A percentile compares a stretch with the other conserved stretches of the same genome.
Evolutionary conservation across 371 early-diverging fungal genomes (phyloP).

Genomic region (Haplosporangium sp.): DNA sequence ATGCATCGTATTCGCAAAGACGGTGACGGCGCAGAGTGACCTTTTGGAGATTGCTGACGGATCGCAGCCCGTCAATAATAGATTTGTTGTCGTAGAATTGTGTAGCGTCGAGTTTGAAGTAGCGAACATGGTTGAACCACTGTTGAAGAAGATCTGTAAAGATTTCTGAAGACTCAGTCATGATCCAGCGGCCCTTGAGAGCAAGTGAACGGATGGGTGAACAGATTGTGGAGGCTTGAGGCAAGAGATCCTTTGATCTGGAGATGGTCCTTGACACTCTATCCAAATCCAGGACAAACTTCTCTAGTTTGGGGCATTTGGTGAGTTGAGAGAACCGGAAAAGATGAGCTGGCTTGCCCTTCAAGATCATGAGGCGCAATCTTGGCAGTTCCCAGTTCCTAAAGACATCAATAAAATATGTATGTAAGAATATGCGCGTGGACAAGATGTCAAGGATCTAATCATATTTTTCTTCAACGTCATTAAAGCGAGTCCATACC

Average conservation of each 20-base stretch:
- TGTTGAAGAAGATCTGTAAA: constrained; percentile 2
- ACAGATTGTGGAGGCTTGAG: not conserved
- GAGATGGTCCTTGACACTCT: constrained; percentile 7
- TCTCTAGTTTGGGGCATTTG: constrained; percentile 14
- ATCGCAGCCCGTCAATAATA: constrained; percentile 13
- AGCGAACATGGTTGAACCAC: constrained; percentile 17
- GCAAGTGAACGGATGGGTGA: constrained; percentile 8
- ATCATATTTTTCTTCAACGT: not conserved
- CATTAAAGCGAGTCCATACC: constrained; percentile 6
- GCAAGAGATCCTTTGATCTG: not conserved
- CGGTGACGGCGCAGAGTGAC: constrained; percentile 7
- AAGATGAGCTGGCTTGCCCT: constrained; percentile 30
- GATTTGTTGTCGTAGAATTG: constrained; percentile 7
- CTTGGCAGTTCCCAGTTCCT: constrained; percentile 33
- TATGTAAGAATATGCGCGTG: not conserved
- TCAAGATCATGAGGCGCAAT: constrained; percentile 7
- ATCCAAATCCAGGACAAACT: constrained; percentile 11
- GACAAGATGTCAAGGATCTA: not conserved
- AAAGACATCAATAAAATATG: not conserved
- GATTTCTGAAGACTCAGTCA: not conserved
- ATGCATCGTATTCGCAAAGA: constrained; percentile 25
- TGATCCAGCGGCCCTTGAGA: constrained; percentile 35
- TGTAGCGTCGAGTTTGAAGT: constrained; percentile 8
- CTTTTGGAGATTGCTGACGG: constrained; percentile 15
- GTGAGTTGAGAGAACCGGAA: constrained; percentile 13